Conservation (phyloP, 78 protist species). For the Tieghemostelium lacteum region DNA sequence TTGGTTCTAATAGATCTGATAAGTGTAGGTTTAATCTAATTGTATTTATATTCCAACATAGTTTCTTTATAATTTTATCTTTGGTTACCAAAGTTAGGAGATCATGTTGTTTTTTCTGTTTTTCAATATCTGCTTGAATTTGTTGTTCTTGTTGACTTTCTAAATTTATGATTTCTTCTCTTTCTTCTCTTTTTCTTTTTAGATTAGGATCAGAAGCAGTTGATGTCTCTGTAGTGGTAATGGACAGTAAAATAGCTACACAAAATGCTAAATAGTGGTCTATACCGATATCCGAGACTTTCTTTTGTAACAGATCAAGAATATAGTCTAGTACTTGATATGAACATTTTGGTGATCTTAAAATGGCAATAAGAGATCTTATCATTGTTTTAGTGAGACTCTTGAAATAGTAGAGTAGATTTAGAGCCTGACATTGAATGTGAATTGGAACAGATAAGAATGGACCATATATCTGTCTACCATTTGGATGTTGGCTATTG, state of each 20-base stretch:
- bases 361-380: slow-evolving; percentile 72
- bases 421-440: slow-evolving; percentile 46
- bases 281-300: slow-evolving; percentile 6
- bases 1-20: slow-evolving; percentile 25
- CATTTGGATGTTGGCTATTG: slow-evolving; percentile 17
- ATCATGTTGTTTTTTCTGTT: background rate
- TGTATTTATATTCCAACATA: slow-evolving; percentile 41
- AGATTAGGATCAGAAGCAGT: background rate
- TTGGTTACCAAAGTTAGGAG: background rate
- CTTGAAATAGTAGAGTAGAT: slow-evolving; percentile 44
- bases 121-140: background rate
- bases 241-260: slow-evolving; percentile 35
- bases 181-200: slow-evolving; percentile 1
- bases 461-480: slow-evolving; percentile 70
- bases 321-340: slow-evolving; percentile 13
- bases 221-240: slow-evolving; percentile 1
- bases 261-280: slow-evolving; percentile 52
- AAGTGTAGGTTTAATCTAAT: slow-evolving; percentile 32
- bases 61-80: slow-evolving; percentile 17
- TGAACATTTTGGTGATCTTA: slow-evolving; percentile 29
- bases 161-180: background rate
- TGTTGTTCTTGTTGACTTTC: background rate
- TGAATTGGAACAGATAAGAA: slow-evolving; percentile 33
- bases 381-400: slow-evolving; percentile 31
- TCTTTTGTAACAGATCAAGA: slow-evolving; percentile 34